Percentiles rank a stretch among this genome's conserved stretches.
Evolutionary conservation across 768 basidiomycete genomes (phyloP).

Genomic region (Gymnopilus dilepis): DNA sequence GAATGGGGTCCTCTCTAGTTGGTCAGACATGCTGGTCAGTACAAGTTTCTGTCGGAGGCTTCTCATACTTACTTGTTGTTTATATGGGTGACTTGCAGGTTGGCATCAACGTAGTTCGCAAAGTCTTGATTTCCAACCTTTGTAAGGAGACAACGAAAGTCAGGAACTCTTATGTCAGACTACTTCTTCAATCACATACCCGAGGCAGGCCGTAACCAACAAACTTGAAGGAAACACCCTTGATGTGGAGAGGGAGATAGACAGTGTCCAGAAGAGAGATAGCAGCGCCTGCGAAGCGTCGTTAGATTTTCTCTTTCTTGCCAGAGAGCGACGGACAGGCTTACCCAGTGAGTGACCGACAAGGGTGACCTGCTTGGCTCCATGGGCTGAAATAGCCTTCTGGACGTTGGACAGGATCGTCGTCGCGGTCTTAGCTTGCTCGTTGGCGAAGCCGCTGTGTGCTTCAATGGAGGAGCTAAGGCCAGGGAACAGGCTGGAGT

Average conservation of each 20-base stretch:
- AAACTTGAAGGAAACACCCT: slow-evolving; percentile 39
- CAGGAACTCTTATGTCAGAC: background rate
- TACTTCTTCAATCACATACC: slow-evolving; percentile 30
- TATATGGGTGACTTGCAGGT: slow-evolving; percentile 56
- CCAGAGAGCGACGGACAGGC: background rate
- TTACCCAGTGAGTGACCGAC: slow-evolving; percentile 53
- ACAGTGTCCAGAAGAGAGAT: slow-evolving; percentile 61
- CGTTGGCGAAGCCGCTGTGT: slow-evolving; percentile 50
- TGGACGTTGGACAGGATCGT: slow-evolving; percentile 47
- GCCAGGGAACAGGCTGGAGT: slow-evolving; percentile 52
- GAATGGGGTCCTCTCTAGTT: slow-evolving; percentile 43
- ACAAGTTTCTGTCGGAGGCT: background rate
- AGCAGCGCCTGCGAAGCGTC: slow-evolving; percentile 45
- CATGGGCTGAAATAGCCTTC: slow-evolving; percentile 38
- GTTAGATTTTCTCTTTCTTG: background rate
- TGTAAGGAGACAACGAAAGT: background rate
- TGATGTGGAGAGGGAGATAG: slow-evolving; percentile 57
- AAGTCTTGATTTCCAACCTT: slow-evolving; percentile 66
- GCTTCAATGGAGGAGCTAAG: slow-evolving; percentile 45
- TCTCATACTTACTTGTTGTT: slow-evolving; percentile 65
- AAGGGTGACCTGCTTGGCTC: slow-evolving; percentile 43
- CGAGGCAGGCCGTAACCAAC: slow-evolving; percentile 50
- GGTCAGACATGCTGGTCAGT: background rate
- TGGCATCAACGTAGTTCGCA: slow-evolving; percentile 62
- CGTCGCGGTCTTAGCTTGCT: slow-evolving; percentile 47